Percentiles rank a stretch among this genome's conserved stretches.
These are phyloP conservation scores for Ormosia emarginata DNA, from an alignment of 306 rosid genomes.

Conservation along the genomic window DNA sequence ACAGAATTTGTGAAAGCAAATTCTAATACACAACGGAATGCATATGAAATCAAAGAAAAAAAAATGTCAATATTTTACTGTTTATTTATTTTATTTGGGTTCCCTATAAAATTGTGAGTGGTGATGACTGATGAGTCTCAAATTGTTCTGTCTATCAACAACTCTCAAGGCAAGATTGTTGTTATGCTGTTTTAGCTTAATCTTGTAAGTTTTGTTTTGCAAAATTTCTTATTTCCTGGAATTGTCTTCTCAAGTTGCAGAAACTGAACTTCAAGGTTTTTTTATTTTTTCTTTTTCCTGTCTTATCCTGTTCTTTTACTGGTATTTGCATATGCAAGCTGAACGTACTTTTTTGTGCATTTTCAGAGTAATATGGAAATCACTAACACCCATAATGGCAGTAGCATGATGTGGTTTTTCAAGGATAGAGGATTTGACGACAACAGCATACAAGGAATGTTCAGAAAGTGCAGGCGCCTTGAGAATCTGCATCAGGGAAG, in stretches of 20 bases:
- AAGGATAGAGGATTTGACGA: slow-evolving; percentile 91
- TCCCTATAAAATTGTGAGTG: neutral
- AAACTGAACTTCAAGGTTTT: neutral
- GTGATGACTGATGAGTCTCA: neutral
- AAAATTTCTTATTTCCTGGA: neutral
- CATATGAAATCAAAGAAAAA: neutral
- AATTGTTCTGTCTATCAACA: neutral
- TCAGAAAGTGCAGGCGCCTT: slow-evolving; percentile 71
- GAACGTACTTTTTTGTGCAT: neutral
- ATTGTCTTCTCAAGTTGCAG: neutral
- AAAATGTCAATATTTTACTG: neutral
- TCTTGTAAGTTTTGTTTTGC: neutral
- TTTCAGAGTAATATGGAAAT: slow-evolving; percentile 39
- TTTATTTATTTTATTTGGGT: neutral
- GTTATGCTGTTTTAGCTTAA: too few relatives aligned
- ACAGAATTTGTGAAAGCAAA: neutral
- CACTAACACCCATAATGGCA: slow-evolving; percentile 47
- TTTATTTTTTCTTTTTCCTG: neutral
- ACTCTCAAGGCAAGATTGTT: neutral
- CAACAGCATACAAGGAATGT: slow-evolving; percentile 56
- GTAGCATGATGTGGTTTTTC: slow-evolving; percentile 83
- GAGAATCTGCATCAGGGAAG: slow-evolving; percentile 55
- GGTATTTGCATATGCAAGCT: neutral
- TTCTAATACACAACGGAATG: neutral
- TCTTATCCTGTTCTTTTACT: neutral